Evolutionary conservation across 2,329 filamentous ascomycete species (phyloP).

Genomic region (Colletotrichum sp.): DNA sequence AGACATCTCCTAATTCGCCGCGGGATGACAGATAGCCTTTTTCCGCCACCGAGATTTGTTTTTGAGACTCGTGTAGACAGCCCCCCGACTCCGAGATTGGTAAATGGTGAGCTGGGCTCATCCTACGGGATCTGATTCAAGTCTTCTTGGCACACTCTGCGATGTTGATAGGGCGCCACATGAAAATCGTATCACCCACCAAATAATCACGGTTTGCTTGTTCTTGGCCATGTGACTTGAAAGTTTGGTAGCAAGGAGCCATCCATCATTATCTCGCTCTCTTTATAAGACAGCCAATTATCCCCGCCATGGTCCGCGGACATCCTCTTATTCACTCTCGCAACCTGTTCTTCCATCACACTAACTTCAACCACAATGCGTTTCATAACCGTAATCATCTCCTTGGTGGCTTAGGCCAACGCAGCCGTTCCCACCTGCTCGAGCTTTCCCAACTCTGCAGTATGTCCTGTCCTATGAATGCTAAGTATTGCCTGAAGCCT

Average conservation of each 20-base stretch:
- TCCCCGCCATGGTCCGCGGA: accelerated
- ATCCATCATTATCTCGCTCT: not conserved
- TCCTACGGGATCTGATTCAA: not conserved
- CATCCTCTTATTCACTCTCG: not conserved
- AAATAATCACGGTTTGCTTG: not conserved
- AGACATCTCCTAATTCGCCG: not conserved
- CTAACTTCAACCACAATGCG: not conserved
- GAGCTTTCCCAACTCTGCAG: not conserved
- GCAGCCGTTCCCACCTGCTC: not conserved
- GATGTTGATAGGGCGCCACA: not conserved
- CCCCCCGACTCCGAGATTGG: not conserved
- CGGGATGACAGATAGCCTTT: not conserved
- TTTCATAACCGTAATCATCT: not conserved
- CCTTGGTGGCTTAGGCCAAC: not conserved
- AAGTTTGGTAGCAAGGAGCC: not conserved
- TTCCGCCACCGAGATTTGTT: not conserved
- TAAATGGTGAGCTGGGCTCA: not conserved
- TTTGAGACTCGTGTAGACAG: not conserved
- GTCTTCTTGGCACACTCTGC: not conserved
- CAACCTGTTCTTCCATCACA: accelerated
- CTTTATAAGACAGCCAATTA: not conserved
- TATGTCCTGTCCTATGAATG: accelerated
- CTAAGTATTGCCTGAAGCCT: not conserved
- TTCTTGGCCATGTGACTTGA: not conserved
- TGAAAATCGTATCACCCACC: not conserved